Percentiles rank a stretch among this genome's conserved stretches.
These are phyloP conservation scores for Tinospora cordifolia DNA, from an alignment of 164 flowering plant species.

Conservation along the genomic window DNA sequence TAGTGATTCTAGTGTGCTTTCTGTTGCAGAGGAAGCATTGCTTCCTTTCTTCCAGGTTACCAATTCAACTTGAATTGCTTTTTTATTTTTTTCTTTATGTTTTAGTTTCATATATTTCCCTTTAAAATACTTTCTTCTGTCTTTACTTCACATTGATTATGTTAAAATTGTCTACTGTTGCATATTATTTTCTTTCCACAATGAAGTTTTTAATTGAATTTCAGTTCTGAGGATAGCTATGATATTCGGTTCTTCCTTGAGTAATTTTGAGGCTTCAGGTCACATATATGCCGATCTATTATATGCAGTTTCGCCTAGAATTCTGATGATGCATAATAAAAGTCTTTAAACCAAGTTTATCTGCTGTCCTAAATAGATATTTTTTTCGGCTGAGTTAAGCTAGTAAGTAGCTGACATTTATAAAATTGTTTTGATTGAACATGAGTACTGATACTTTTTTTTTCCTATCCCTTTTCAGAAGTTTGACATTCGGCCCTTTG, in stretches of 20 bases:
- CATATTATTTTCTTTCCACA: too few species aligned
- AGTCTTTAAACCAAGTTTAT: too few species aligned
- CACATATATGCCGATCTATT: background rate
- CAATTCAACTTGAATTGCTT: conserved; percentile 4
- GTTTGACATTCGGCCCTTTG: conserved; percentile 69
- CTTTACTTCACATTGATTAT: background rate
- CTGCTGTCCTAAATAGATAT: too few species aligned
- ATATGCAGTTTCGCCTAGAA: background rate
- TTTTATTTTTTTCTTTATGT: background rate
- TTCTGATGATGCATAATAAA: background rate
- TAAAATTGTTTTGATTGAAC: background rate
- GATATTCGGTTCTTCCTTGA: background rate
- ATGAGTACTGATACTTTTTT: background rate
- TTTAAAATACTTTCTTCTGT: background rate
- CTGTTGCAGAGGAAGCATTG: conserved; percentile 73
- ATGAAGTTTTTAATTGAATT: too few species aligned
- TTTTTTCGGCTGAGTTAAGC: too few species aligned
- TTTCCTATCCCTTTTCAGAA: conserved; percentile 54
- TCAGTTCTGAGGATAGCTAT: background rate
- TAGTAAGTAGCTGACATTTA: background rate
- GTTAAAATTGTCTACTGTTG: background rate
- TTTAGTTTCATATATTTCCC: background rate
- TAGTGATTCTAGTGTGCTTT: conserved; percentile 25
- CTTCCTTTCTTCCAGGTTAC: conserved; percentile 97
- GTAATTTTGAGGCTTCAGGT: background rate